Evolutionary conservation across 1,284 basidiomycete species (phyloP), one percentile per base, ranked within the genome.

Genomic region (Austropuccinia psidii): DNA sequence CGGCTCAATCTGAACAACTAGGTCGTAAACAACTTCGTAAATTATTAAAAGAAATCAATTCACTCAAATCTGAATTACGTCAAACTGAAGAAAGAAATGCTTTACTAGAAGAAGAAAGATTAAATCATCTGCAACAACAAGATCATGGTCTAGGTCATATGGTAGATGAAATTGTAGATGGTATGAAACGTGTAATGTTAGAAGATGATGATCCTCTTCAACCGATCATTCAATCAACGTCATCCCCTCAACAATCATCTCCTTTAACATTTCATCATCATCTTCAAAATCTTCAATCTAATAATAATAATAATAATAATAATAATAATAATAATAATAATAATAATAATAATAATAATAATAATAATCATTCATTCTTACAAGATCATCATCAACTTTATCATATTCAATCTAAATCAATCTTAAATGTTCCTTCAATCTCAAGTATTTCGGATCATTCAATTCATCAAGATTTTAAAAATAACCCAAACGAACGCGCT

Each of bases 1-100:
- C 89, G 5, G 81, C 82, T 9, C 84, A 84, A 52, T 84, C 87
- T 3, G 89, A 92, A 76, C 84, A 86, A 47, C 83, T 84, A 1
- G 89, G 89, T 6, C 85, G 87, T 68, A 85, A 86, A 47, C 86
- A 86, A 76, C 83, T 93, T 15, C 86, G 86, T 57, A 85, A 84
- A 78, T 81, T 93, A 65, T 90, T 92, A 81, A 86, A 86, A 78
- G 91, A 93, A 82, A 87, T 93, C 15, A 82, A 84, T 66, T 82
- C 82, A 7, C 82, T 93, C 27, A 84, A 86, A 66, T 86, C 87
- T 29, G 90, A 91, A 77, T 83, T 92, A 41, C 89, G 90, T 77
- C 83, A 84, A 75, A 87, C 88, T 13, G 77, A 79, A 41, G 76
- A 85, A 58, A 84, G 84, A 77, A 88, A 88, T 76, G 84, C 85